Base-by-base conservation (phyloP, 83 land plant genomes). In the Picea mariana region DNA sequence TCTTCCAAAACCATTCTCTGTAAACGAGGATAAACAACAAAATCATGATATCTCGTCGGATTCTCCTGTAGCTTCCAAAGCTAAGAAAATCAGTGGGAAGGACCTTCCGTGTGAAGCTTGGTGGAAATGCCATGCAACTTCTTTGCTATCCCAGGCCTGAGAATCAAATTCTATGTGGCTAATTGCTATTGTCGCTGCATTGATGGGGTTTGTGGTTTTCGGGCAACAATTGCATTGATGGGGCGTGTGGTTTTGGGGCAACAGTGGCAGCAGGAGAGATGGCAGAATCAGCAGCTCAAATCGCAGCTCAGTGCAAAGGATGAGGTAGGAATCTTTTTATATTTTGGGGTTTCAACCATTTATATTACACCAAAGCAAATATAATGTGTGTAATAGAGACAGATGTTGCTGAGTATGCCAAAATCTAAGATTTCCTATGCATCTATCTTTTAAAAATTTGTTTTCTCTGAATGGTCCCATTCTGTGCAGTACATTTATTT, bases 161-260 rank as follows among this genome's bases (percentile, higher is more conserved):
- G 94, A 95, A 67, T 87, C 93, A 52, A 93, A 90, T 82, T 64
- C 92, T 67, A 80, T 90, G 72, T 95, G 98, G 96, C 93, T 94
- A 66, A 77, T 95, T 62, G 86, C 89, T 52, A 80, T 95, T 77
- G 98, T 96, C 77, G 93, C 94, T 55, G 91, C 96, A 81, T 80
- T 95, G 62, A 90, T 91, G 89, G 98, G 98, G 3, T 90, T 95
- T 81, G 98, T 93, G 65, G 82, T 95, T 81, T 69, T 95, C 66
- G 98, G 98, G 21, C 92, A 91, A 49, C 98, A 72, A 93, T 92
- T 55, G 91, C 96, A 81, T 80, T 95, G 62, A 90, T 91, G 89
- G 98, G 98, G 3, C 91, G 93, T 81, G 96, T 93, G 65, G 82
- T 95, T 81, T 69, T 95, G 69, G 98, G 98, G 21, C 92, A 91